A percentile compares a stretch with the other conserved stretches of the same genome.
Conservation (phyloP, 2,329 filamentous ascomycete species). For the Akanthomyces muscarius region DNA sequence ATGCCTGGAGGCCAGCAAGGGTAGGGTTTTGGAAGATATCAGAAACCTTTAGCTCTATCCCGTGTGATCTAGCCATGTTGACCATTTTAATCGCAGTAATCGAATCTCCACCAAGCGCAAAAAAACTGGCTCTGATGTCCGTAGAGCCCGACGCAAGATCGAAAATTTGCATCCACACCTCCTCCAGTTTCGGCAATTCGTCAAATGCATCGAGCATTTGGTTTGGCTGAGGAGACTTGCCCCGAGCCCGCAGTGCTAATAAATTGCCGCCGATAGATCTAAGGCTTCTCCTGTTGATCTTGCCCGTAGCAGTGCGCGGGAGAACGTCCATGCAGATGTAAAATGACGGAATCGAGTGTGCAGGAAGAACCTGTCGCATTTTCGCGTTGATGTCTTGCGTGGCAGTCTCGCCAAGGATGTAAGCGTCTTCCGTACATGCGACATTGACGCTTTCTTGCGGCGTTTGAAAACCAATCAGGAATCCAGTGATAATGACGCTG, state of each 20-base stretch:
- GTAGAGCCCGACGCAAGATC: not conserved
- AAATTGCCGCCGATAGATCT: slow-evolving; percentile 11
- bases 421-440: not conserved
- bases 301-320: slow-evolving; percentile 16
- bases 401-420: not conserved
- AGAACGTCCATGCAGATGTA: slow-evolving; percentile 11
- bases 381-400: not conserved
- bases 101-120: slow-evolving; percentile 1
- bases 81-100: slow-evolving; percentile 11
- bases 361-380: slow-evolving; percentile 5
- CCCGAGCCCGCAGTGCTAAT: not conserved
- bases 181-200: not conserved
- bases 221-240: too few relatives aligned
- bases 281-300: slow-evolving; percentile 11
- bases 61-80: slow-evolving; percentile 11
- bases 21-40: slow-evolving; percentile 5
- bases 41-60: slow-evolving; percentile 2
- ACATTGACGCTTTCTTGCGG: not conserved
- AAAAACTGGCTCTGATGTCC: slow-evolving; percentile 1
- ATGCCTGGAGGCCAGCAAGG: not conserved
- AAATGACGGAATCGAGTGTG: slow-evolving; percentile 10
- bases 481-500: not conserved
- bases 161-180: slow-evolving; percentile 7
- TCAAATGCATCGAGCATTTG: not conserved
- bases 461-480: not conserved